Base-by-base conservation (phyloP, 2,329 filamentous ascomycete species). In the Aspergillus caelatus region DNA sequence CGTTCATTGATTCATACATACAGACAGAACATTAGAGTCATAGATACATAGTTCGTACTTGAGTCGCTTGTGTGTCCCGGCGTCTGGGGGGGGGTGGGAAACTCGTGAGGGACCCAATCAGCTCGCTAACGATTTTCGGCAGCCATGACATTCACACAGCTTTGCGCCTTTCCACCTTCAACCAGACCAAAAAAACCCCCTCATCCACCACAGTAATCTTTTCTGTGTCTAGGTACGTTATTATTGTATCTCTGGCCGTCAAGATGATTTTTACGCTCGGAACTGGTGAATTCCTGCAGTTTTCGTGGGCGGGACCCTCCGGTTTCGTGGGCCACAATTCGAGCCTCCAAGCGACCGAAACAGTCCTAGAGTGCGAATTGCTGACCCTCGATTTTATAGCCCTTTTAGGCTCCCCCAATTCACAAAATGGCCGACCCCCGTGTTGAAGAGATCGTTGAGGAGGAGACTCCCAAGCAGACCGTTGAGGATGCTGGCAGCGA, bases 381-480 rank as follows among this genome's bases (percentile, higher is more conserved):
- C 70, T 72, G 63, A 72, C 66, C 48, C 50, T 67, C 60, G 36
- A 46, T 46, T 60, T 21, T 48, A 21, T 57, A 53, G 52, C 63
- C 62, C 53, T 48, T 67, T 32, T 69, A 76, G 71, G 71, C 67
- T 68, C 62, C 50, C 54, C 61, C 62, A 58, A 65, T 63, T 63
- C 66, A 70, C 70, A 75, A 92, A 82, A 99, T 99, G 95, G 91
- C 95, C 81, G 96, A 97, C 87, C 92, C 94, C 81, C 91, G 94
- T 83, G 90, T 98, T 83, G 94, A 99, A 87, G 95, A 99, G 85
- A 89, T 99, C 77, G 91, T 92, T 75, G 95, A 98, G 65, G 80
- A 94, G 77, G 90, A 92, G 85, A 87, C 89, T 78, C 89, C 92
- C 85, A 94, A 95, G 88, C 88, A 90, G 75, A 91, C 91, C 75